Base-by-base conservation (phyloP, 1,284 basidiomycete genomes). In the Mycena citricolor region DNA sequence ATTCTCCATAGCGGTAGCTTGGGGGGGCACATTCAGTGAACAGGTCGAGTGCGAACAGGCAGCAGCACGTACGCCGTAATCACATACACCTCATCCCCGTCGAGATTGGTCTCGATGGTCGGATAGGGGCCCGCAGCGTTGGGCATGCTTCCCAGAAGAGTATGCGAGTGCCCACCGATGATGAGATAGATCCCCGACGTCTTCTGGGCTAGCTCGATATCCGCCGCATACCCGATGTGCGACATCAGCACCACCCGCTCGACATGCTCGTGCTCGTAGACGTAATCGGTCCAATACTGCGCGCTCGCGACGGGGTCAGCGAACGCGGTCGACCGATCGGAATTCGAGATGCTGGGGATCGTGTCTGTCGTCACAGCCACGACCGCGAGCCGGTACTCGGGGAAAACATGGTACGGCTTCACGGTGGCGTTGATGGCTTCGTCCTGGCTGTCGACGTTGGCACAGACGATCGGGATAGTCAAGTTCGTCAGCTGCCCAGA, bases 111-210 rank as follows among this genome's bases (percentile, higher is more conserved):
- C 31, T 55, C 62, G 24, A 71, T 65, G 3, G 70, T 73, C 3
- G 70, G 70, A 49, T 72, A 73, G 7, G 61, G 57, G 7, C 70
- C 70, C 25, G 54, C 57, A 5, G 65, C 63, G 30, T 57, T 64
- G 17, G 59, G 54, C 44, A 68, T 60, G 36, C 66, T 59, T 21
- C 68, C 69, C 10, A 72, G 57, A 14, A 69, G 64, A n/a, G 69
- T 71, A 52, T 72, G 69, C 4, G 66, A 68, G 51, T 71, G 69
- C 5, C 69, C 70, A n/a, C 69, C 66, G 45, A 69, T 57, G 42
- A 69, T 67, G 38, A 70, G 56, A 42, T 67, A 60, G 35, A 70
- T 61, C 20, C 61, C 67, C 24, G 49, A 59, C 8, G 67, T 68
- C 22, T 63, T 57, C 45, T 64, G 42, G 2, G 70, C 70, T 25